Percentiles rank a stretch among this genome's conserved stretches.
Evolutionary conservation across 495 filamentous ascomycete genomes (phyloP).

Genomic region (Penicillium malachiteum): DNA sequence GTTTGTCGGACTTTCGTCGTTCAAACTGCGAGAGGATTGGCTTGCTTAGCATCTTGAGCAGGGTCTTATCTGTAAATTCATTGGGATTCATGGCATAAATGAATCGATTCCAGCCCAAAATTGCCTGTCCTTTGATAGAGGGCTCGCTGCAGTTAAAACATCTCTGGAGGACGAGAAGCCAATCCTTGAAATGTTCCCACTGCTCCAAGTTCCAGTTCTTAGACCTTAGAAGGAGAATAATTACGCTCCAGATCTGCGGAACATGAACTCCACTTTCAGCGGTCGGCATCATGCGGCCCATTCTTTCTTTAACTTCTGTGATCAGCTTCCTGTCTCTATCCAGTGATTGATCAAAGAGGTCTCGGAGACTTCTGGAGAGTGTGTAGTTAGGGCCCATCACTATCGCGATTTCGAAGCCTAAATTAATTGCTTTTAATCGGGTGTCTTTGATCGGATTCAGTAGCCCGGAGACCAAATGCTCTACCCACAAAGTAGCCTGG

Average conservation of each 20-base stretch:
- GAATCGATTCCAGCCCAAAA: conserved; percentile 79
- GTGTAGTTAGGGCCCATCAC: conserved; percentile 62
- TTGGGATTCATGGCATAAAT: conserved; percentile 67
- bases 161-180: conserved; percentile 71
- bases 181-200: conserved; percentile 71
- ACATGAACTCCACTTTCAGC: conserved; percentile 64
- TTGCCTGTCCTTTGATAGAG: conserved; percentile 70
- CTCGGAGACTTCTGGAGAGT: conserved; percentile 61
- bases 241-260: conserved; percentile 85
- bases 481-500: conserved; percentile 61
- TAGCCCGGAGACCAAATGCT: conserved; percentile 77
- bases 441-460: conserved; percentile 76
- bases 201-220: conserved; percentile 59
- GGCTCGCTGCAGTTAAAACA: conserved; percentile 82
- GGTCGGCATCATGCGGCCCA: conserved; percentile 66
- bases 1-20: conserved; percentile 57
- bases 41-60: conserved; percentile 65
- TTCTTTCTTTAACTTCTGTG: conserved; percentile 62
- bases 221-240: conserved; percentile 71
- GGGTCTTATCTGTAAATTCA: conserved; percentile 54
- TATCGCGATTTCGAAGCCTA: conserved; percentile 66
- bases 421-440: conserved; percentile 65
- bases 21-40: conserved; percentile 70
- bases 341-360: conserved; percentile 58
- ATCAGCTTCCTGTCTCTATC: conserved; percentile 60